Base-by-base conservation (phyloP, 768 basidiomycete genomes). In the Phylloporus sp. region DNA sequence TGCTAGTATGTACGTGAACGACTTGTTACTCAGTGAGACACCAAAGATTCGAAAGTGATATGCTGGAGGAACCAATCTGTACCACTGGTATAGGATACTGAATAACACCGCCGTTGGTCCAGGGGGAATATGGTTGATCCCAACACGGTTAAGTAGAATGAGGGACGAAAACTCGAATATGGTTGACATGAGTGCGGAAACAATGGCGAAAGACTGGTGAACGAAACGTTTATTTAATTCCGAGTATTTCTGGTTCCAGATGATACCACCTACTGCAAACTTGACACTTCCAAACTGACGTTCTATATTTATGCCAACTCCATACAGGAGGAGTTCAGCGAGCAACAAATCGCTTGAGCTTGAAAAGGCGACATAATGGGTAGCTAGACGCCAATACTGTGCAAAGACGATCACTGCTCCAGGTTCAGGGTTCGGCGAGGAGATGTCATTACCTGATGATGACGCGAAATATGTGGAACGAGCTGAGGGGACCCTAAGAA, bases 271-370 rank as follows among this genome's bases (percentile, higher is more conserved):
- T 54, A 92, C 90, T 24, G 89, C 90, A 67, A 79, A 96, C 65
- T 96, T 96, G 47, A 86, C 66, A 44, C 83, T 83, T 10, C 94
- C 93, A 59, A 91, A 96, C 33, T 81, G 80, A 43, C 94, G 78
- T 59, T 97, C 94, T 24, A 95, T 74, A 21, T 76, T 77, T 2
- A 89, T 63, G 3, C 78, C 80, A 17, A 81, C 72, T 58, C 81
- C 81, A 67, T 84, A 93, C 1, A 95, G 66, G 5, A 92, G 49
- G 21, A 95, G 54, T 50, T 86, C 80, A 1, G 79, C 81, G 34
- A 96, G 63, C 46, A 96, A 76, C 27, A 97, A 74, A 58, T 95
- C 90, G 44, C 86, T 86, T 0, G 90, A 95, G 62, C 82, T 95
- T 8, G 82, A 75, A 62, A 85, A 95, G 2, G 81, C 84, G 15